Conservation (phyloP, 805 yeast species). For the Cyberlindnera japonica region DNA sequence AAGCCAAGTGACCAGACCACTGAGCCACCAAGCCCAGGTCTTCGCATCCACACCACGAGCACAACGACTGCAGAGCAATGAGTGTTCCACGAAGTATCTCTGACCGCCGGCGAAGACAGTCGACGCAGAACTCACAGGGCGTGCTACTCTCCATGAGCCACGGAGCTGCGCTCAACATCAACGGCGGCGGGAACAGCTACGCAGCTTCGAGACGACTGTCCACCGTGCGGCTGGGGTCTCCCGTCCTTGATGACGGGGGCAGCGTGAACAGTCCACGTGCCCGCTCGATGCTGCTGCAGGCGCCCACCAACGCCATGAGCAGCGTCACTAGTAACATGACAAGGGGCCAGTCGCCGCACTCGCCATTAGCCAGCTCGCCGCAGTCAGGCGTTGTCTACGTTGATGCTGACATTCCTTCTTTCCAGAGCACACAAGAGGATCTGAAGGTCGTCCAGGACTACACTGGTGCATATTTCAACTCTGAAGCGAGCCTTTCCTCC, state of each 20-base stretch:
- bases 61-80: too few relatives aligned
- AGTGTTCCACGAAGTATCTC: conserved; percentile 11
- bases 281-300: conserved; percentile 2
- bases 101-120: conserved; percentile 10
- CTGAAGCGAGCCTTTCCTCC: conserved; percentile 14
- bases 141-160: conserved; percentile 6
- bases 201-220: conserved; percentile 19
- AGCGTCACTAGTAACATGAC: neutral
- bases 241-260: conserved; percentile 11
- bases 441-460: conserved; percentile 14
- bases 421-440: conserved; percentile 14
- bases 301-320: conserved; percentile 5
- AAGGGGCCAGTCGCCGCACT: neutral
- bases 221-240: conserved; percentile 19
- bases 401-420: conserved; percentile 21
- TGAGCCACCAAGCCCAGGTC: too few relatives aligned
- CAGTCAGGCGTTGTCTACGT: conserved; percentile 14
- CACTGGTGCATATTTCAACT: conserved; percentile 17
- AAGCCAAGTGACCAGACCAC: too few relatives aligned
- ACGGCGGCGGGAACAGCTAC: conserved; percentile 6
- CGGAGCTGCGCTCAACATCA: conserved; percentile 2
- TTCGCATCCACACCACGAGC: too few relatives aligned
- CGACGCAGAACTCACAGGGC: conserved; percentile 4
- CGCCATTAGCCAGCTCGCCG: conserved; percentile 9
- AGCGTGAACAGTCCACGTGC: conserved; percentile 6